Conservation (phyloP, 108 stramenopile species). For the Fragilaria crotonensis region DNA sequence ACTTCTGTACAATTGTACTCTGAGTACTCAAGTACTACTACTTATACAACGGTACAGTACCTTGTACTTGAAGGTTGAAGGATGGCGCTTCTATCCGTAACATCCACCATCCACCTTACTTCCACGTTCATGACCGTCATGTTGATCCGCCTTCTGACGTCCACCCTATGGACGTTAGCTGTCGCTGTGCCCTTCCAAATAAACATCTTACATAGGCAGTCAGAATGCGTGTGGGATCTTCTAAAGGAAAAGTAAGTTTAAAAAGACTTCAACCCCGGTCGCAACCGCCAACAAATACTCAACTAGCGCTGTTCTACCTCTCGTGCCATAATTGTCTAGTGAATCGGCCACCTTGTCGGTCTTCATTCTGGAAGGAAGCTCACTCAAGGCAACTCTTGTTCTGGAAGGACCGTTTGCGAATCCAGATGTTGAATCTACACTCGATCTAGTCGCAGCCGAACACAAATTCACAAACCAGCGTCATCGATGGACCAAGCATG, state of each 20-base stretch:
- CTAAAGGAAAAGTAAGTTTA: slow-evolving; percentile 13
- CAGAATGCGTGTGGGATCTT: slow-evolving; percentile 43
- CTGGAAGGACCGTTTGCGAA: slow-evolving; percentile 72
- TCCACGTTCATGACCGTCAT: too few species aligned
- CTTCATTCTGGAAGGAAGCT: slow-evolving; percentile 49
- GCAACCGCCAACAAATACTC: background rate
- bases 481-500: background rate
- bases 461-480: background rate
- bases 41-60: too few species aligned
- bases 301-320: too few species aligned
- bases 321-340: too few species aligned
- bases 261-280: background rate
- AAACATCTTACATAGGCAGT: slow-evolving; percentile 21
- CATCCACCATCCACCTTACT: too few species aligned
- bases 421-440: slow-evolving; percentile 15
- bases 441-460: slow-evolving; percentile 16
- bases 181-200: background rate
- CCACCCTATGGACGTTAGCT: background rate
- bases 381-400: slow-evolving; percentile 37
- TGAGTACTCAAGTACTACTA: too few species aligned
- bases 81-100: too few species aligned
- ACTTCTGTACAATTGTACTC: too few species aligned
- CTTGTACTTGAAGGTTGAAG: too few species aligned
- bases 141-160: too few species aligned
- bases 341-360: slow-evolving; percentile 57